phyloP scores from a whole-genome alignment of 805 yeast genomes.

The Lipomyces anomalus region DNA sequence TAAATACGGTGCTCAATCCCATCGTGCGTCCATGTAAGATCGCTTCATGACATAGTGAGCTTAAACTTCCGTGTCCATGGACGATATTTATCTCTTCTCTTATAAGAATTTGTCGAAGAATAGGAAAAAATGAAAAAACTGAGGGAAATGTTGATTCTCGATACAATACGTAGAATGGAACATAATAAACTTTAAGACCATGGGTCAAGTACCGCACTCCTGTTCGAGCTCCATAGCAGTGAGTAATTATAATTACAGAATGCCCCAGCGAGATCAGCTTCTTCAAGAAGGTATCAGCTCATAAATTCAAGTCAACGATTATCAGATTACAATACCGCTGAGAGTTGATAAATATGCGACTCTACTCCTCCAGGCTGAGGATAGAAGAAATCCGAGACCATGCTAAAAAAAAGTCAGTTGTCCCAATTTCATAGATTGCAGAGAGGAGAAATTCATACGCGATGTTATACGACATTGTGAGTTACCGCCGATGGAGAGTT shows the following conservation, averaged over 20 bases:
- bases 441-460: conserved; percentile 27
- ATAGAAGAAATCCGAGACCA: conserved; percentile 95
- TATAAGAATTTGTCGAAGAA: conserved; percentile 74
- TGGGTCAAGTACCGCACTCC: conserved; percentile 82
- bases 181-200: conserved; percentile 88
- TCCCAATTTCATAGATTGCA: background rate
- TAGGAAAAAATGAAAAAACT: conserved; percentile 81
- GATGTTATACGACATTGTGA: conserved; percentile 30
- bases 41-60: conserved; percentile 82
- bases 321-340: conserved; percentile 40
- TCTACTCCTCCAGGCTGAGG: conserved; percentile 99
- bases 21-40: conserved; percentile 85
- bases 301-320: background rate
- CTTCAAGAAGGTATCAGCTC: conserved; percentile 4
- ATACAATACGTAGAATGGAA: conserved; percentile 74
- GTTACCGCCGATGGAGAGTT: too few relatives aligned
- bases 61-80: conserved; percentile 92
- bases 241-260: conserved; percentile 62
- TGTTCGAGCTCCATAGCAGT: conserved; percentile 72
- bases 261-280: conserved; percentile 27
- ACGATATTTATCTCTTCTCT: conserved; percentile 83
- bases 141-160: conserved; percentile 85
- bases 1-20: conserved; percentile 87
- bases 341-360: conserved; percentile 84
- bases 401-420: conserved; percentile 30